These are phyloP conservation scores for Fraxinus anomala DNA, from an alignment of 257 asterid genomes.

Conservation along the genomic window DNA sequence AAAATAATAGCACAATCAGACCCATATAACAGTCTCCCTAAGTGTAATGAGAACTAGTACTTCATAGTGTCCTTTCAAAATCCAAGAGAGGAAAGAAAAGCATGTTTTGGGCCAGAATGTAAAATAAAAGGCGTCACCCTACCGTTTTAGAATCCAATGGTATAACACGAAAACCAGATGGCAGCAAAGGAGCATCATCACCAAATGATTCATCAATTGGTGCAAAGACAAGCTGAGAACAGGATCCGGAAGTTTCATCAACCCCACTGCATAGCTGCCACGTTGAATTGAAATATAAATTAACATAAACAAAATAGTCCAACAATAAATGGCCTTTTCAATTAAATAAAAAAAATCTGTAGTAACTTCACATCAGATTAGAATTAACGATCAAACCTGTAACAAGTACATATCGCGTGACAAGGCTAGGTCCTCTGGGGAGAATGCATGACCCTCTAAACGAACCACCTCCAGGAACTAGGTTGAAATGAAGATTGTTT, in stretches of 20 bases:
- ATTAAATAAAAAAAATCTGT: background rate
- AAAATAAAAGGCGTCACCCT: slow-evolving; percentile 26
- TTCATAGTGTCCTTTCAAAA: background rate
- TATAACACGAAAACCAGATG: slow-evolving; percentile 93
- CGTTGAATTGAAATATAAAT: background rate
- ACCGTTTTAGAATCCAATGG: slow-evolving; percentile 90
- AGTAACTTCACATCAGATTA: background rate
- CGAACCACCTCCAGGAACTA: slow-evolving; percentile 93
- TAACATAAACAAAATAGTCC: background rate
- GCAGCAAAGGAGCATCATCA: slow-evolving; percentile 85
- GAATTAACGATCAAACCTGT: slow-evolving; percentile 48
- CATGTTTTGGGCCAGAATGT: background rate
- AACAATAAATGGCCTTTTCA: background rate
- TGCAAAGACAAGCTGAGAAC: slow-evolving; percentile 95
- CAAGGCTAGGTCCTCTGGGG: slow-evolving; percentile 73
- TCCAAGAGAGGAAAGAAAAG: background rate
- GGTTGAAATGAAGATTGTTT: slow-evolving; percentile 8
- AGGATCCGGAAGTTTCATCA: slow-evolving; percentile 75
- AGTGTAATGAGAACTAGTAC: background rate
- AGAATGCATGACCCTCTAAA: slow-evolving; percentile 71
- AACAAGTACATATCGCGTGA: slow-evolving; percentile 83
- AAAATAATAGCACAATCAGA: background rate
- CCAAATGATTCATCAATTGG: slow-evolving; percentile 92
- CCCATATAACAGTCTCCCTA: background rate
- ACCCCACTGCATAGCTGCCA: slow-evolving; percentile 84